Percentiles rank a stretch among this genome's conserved stretches.
These are phyloP conservation scores for Arabidopsis lyrata DNA, from an alignment of 441 rosid genomes.

Conservation along the genomic window DNA sequence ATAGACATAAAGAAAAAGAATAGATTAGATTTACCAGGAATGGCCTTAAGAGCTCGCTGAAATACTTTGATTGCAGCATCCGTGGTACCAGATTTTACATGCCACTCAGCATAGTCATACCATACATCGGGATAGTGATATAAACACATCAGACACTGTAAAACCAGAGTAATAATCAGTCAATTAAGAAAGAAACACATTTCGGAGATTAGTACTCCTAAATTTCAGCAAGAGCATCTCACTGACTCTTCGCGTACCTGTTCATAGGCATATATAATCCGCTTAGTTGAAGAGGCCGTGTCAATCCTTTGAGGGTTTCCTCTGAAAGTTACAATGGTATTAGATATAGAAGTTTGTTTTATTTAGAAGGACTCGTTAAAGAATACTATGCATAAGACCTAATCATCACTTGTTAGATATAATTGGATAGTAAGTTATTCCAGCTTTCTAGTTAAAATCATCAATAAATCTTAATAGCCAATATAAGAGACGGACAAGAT, in stretches of 20 bases:
- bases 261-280: constrained; percentile 86
- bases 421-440: constrained; percentile 12
- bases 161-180: constrained; percentile 41
- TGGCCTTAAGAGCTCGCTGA: constrained; percentile 95
- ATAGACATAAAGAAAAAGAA: constrained; percentile 28
- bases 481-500: constrained; percentile 1
- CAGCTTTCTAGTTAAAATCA: constrained; percentile 18
- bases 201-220: constrained; percentile 20
- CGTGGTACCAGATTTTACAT: constrained; percentile 79
- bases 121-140: constrained; percentile 95
- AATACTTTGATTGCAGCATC: constrained; percentile 94
- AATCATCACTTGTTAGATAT: constrained; percentile 23
- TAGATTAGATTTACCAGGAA: constrained; percentile 67
- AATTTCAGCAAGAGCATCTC: constrained; percentile 27
- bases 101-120: constrained; percentile 98
- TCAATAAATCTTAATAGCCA: constrained; percentile 13
- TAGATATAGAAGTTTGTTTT: constrained; percentile 18
- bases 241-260: constrained; percentile 62
- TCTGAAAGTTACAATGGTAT: constrained; percentile 54
- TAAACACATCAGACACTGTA: constrained; percentile 92
- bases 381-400: constrained; percentile 14
- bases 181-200: constrained; percentile 17
- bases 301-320: constrained; percentile 98
- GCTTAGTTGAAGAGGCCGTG: constrained; percentile 72
- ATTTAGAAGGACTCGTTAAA: constrained; percentile 16